Evolutionary conservation across 2,329 filamentous ascomycete species (phyloP).

Genomic region (Coccinonectria pachysandricola): DNA sequence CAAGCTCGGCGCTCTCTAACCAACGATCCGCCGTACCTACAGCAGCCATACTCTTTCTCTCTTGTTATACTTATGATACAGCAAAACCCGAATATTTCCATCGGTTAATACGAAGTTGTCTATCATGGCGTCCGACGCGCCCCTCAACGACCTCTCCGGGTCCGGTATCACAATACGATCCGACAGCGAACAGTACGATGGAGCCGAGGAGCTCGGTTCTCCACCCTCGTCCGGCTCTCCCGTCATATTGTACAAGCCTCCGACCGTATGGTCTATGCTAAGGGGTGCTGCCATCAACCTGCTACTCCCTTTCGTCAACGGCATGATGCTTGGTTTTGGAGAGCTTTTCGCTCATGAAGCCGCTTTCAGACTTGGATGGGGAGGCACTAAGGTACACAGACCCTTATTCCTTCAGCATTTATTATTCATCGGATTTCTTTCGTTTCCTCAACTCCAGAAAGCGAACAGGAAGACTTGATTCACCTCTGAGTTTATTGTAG

Average conservation of each 20-base stretch:
- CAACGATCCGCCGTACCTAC: too few relatives aligned
- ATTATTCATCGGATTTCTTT: not conserved
- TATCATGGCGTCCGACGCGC: conserved; percentile 44
- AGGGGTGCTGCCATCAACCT: conserved; percentile 91
- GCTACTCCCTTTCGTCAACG: conserved; percentile 91
- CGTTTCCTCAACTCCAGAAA: too few relatives aligned
- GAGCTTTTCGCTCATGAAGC: conserved; percentile 95
- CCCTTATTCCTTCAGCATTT: not conserved
- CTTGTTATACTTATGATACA: too few relatives aligned
- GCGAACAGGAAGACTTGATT: not conserved
- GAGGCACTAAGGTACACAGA: conserved; percentile 79
- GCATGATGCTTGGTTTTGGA: conserved; percentile 95
- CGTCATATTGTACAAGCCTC: conserved; percentile 78
- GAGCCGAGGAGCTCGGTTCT: conserved; percentile 51
- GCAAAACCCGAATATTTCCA: too few relatives aligned
- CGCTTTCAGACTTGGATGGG: conserved; percentile 88
- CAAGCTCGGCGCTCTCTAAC: conserved; percentile 1
- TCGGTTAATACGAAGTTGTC: too few relatives aligned
- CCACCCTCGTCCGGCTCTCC: conserved; percentile 54
- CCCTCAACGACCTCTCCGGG: conserved; percentile 49
- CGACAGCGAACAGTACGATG: conserved; percentile 75
- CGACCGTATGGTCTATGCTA: conserved; percentile 75
- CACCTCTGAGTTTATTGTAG: not conserved
- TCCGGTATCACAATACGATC: conserved; percentile 70
- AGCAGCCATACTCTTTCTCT: too few relatives aligned